Base-by-base conservation (phyloP, 495 filamentous ascomycete genomes). In the Sphaerosporella brunnea region DNA sequence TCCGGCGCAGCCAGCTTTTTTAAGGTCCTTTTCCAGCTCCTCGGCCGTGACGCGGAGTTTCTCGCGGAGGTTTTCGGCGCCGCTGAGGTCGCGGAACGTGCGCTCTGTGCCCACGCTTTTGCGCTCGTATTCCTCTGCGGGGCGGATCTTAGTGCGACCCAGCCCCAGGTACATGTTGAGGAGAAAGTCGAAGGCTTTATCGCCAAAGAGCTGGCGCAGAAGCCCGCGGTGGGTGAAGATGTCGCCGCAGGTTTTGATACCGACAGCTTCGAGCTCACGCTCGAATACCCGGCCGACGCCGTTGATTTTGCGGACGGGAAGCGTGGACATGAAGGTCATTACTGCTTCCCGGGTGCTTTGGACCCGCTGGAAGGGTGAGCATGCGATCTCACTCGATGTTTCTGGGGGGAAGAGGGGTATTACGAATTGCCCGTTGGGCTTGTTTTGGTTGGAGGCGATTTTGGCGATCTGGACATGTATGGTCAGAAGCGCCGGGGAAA, bases 31-130 rank as follows among this genome's bases (percentile, higher is more conserved):
- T 61, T 93, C 85, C 15, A 99, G 67, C 60, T 94, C 90, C 51
- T 88, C 79, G 0, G 92, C 84, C 1, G 74, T 84, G 61, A 65
- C 69, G 32, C 77, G 73, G 2, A 99, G 70, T 60, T 93, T 94
- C 21, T 74, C 75, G 9, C 82, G 69, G 13, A 96, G 67, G 48
- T 79, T 75, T 4, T 64, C 65, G 18, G 74, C 73, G 38, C 77
- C 74, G 13, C 70, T 68, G 52, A 94, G 76, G 21, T 94, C 92
- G 37, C 75, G 70, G 50, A 97, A 97, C 0, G 90, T 97, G 39
- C 75, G 78, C 64, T 99, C 90, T 0, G 88, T 95, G 24, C 90
- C 87, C 3, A 99, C 80, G 52, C 82, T 92, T 61, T 95, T 94
- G 9, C 88, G 74, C 54, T 94, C 86, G 51, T 90, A 83, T 38